Conservation (phyloP, 2,329 filamentous ascomycete species). For the Sporothrix inflata region DNA sequence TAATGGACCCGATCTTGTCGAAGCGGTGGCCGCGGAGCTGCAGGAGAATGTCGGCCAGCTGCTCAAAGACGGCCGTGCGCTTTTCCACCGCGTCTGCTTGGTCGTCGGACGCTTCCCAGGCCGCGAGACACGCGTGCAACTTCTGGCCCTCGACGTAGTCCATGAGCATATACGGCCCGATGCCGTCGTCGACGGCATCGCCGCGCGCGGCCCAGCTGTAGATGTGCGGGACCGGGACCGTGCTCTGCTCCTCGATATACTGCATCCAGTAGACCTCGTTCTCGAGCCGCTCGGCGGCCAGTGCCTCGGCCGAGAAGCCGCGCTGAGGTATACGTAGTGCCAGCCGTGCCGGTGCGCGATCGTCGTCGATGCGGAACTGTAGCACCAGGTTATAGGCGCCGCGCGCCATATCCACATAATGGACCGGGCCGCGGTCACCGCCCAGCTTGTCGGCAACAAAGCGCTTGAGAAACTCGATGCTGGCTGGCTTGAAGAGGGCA, state of each 20-base stretch:
- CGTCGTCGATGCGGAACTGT: neutral
- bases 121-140: neutral
- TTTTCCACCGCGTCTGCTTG: neutral
- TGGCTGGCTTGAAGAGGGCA: neutral
- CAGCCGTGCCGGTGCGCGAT: neutral
- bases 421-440: neutral
- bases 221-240: constrained; percentile 9
- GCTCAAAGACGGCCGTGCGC: neutral
- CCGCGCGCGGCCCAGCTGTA: neutral
- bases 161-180: constrained; percentile 26
- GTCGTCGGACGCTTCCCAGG: constrained; percentile 14
- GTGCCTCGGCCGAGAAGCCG: neutral
- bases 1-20: constrained; percentile 25
- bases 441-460: neutral
- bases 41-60: constrained; percentile 17
- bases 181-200: neutral
- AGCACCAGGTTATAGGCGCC: neutral
- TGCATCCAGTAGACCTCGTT: constrained; percentile 28
- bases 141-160: constrained; percentile 25
- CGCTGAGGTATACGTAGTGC: neutral
- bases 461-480: neutral
- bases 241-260: constrained; percentile 20
- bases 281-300: constrained; percentile 16
- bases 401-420: neutral
- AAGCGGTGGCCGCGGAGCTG: constrained; percentile 13